A percentile compares a stretch with the other conserved stretches of the same genome.
Conservation (phyloP, 495 filamentous ascomycete species). For the Clohesyomyces aquaticus region DNA sequence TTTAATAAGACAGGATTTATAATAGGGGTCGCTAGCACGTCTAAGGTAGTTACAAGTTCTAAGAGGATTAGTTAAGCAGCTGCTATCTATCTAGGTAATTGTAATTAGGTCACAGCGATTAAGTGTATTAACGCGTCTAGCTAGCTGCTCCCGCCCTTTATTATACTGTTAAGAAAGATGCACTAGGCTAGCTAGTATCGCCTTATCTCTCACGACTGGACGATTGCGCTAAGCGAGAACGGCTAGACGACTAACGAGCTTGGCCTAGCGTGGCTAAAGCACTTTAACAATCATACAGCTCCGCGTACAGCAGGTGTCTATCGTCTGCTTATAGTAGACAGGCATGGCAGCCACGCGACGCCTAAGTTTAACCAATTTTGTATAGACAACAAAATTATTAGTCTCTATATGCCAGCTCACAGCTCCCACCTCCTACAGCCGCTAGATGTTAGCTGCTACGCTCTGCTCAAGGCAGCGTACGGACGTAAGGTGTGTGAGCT, state of each 20-base stretch:
- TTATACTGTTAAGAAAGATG: slow-evolving; percentile 36
- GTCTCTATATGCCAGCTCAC: too few species aligned
- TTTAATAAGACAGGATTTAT: slow-evolving; percentile 18
- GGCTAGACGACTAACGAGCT: slow-evolving; percentile 39
- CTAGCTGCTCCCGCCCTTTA: slow-evolving; percentile 37
- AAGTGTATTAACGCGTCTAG: slow-evolving; percentile 33
- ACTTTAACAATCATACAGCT: slow-evolving; percentile 31
- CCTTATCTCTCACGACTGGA: slow-evolving; percentile 20
- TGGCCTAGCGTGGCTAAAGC: slow-evolving; percentile 31
- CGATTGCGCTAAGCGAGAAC: slow-evolving; percentile 39
- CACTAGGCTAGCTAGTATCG: slow-evolving; percentile 38
- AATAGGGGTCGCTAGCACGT: slow-evolving; percentile 36
- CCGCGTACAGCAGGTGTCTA: slow-evolving; percentile 36
- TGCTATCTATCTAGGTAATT: slow-evolving; percentile 8
- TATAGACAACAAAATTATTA: too few species aligned
- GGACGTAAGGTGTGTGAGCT: too few species aligned
- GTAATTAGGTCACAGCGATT: slow-evolving; percentile 29
- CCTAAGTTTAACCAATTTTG: too few species aligned
- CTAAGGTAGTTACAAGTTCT: slow-evolving; percentile 38
- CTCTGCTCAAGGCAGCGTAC: too few species aligned
- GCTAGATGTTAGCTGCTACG: too few species aligned
- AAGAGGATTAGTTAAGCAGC: slow-evolving; percentile 14
- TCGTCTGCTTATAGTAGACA: slow-evolving; percentile 45
- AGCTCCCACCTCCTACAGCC: too few species aligned
- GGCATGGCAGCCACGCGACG: slow-evolving; percentile 45